A percentile compares a stretch with the other conserved stretches of the same genome.
These are phyloP conservation scores for Aethionema arabicum DNA, from an alignment of 345 rosid species.

Conservation along the genomic window DNA sequence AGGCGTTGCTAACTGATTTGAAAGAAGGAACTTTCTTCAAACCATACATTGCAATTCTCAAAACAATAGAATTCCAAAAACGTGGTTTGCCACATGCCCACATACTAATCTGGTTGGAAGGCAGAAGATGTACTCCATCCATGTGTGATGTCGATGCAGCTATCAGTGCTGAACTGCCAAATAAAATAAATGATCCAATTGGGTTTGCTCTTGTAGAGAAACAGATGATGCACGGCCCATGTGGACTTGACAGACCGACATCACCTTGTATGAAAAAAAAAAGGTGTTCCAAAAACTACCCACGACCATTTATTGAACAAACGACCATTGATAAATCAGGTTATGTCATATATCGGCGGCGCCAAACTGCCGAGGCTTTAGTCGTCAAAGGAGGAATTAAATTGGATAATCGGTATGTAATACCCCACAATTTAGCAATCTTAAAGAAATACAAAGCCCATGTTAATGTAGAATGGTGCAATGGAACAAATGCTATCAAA, in stretches of 20 bases:
- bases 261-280: not conserved
- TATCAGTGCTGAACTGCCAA: too few species aligned
- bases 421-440: not conserved
- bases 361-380: not conserved
- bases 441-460: not conserved
- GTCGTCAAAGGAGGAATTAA: not conserved
- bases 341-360: too few species aligned
- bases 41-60: too few species aligned
- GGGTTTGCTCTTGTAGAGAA: not conserved
- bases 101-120: too few species aligned
- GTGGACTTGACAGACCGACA: not conserved
- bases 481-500: not conserved
- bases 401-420: not conserved
- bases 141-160: too few species aligned
- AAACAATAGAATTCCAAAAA: too few species aligned
- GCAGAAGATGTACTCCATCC: too few species aligned
- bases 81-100: too few species aligned
- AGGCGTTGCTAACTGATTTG: too few species aligned
- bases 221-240: conserved; percentile 1
- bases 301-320: not conserved
- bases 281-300: not conserved
- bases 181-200: too few species aligned
- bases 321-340: too few species aligned
- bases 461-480: not conserved
- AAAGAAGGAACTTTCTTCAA: not conserved